Percentiles rank a stretch among this genome's conserved stretches.
phyloP scores from a whole-genome alignment of 805 yeast genomes.

The Metschnikowia bowlesiae region DNA sequence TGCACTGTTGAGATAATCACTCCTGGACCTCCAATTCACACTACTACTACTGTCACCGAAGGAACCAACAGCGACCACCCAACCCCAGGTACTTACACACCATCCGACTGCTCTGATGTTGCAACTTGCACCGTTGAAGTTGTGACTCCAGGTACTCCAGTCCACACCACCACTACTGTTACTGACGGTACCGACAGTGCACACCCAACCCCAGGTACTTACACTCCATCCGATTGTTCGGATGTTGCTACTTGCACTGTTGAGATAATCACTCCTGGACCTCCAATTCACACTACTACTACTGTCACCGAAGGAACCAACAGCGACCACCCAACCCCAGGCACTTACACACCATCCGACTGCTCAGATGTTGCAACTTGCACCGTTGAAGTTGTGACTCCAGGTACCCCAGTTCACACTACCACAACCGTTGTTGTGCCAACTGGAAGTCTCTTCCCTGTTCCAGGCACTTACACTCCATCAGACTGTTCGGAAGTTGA shows the following conservation, averaged over 20 bases:
- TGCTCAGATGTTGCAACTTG: background rate
- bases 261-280: too few relatives aligned
- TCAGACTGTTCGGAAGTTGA: background rate
- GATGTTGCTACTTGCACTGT: background rate
- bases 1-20: too few relatives aligned
- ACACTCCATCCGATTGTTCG: background rate
- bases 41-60: too few relatives aligned
- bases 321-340: background rate
- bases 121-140: background rate
- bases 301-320: too few relatives aligned
- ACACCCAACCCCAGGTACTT: background rate
- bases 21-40: too few relatives aligned
- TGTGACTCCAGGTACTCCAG: background rate
- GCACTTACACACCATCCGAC: background rate
- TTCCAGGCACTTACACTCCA: background rate
- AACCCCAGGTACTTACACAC: background rate
- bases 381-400: background rate
- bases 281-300: too few relatives aligned
- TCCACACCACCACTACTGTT: background rate
- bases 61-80: background rate
- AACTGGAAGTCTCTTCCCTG: background rate
- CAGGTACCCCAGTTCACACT: background rate
- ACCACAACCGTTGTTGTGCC: background rate
- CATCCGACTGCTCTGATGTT: background rate
- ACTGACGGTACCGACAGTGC: background rate